phyloP scores from a whole-genome alignment of 2,329 filamentous ascomycete species.

The Dactylonectria macrodidyma region DNA sequence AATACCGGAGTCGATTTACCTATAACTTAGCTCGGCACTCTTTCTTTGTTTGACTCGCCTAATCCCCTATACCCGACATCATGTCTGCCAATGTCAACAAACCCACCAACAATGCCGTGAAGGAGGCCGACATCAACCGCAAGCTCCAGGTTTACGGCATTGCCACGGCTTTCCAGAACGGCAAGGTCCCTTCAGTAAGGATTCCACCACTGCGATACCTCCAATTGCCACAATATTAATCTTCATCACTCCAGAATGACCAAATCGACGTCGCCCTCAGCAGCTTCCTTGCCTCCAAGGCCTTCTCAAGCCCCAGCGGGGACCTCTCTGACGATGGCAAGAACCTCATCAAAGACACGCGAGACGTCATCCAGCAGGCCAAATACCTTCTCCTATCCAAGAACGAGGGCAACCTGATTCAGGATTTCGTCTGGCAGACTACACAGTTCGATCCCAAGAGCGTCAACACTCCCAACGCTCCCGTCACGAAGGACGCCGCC shows the following conservation, averaged over 20 bases:
- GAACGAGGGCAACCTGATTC: constrained; percentile 93
- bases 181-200: constrained; percentile 91
- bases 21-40: constrained; percentile 6
- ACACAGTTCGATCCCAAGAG: constrained; percentile 78
- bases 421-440: constrained; percentile 98
- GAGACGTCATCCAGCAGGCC: constrained; percentile 85
- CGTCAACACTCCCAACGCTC: constrained; percentile 73
- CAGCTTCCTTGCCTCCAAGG: constrained; percentile 82
- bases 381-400: constrained; percentile 91
- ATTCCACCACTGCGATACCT: not conserved
- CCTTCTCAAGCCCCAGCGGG: constrained; percentile 78
- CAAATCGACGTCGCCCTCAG: constrained; percentile 97
- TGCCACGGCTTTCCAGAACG: constrained; percentile 84
- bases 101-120: constrained; percentile 80
- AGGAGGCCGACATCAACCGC: constrained; percentile 89
- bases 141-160: constrained; percentile 98
- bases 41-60: constrained; percentile 28
- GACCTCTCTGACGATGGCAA: constrained; percentile 89
- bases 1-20: constrained; percentile 21
- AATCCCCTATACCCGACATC: constrained; percentile 39
- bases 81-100: constrained; percentile 74
- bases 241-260: constrained; percentile 75
- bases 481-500: constrained; percentile 82
- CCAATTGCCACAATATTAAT: constrained; percentile 15
- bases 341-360: constrained; percentile 82